Base-by-base conservation (phyloP, 1,139 yeast species). In the Debaryomycetaceae sp. region DNA sequence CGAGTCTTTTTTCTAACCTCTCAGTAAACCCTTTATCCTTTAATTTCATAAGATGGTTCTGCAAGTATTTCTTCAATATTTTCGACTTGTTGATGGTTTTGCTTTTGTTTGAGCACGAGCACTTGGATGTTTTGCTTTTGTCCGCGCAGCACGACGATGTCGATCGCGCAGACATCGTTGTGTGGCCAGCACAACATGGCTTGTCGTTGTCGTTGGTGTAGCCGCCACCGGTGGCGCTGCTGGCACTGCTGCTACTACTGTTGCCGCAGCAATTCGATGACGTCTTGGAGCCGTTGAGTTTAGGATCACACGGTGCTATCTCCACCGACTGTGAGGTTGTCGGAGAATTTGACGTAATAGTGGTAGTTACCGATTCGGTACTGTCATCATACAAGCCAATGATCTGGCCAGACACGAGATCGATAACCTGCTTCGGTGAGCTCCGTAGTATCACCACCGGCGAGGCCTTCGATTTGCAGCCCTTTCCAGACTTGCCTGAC, bases 361-460 rank as follows among this genome's bases (percentile, higher is more conserved):
- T n/a, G n/a, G n/a, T n/a, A n/a, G n/a, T n/a, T n/a, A n/a, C n/a
- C n/a, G n/a, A n/a, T n/a, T n/a, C n/a, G n/a, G n/a, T n/a, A n/a
- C n/a, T n/a, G n/a, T n/a, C n/a, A n/a, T 48, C 44, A 45, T 65
- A 67, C 0, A 66, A 66, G 1, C 73, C 73, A 11, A 67, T 45
- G 17, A 68, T 58, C 37, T 57, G 60, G 3, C 75, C 73, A 35
- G 62, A 67, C 5, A 54, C 56, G 31, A 70, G 61, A 44, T 73
- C 78, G 21, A 66, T 63, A 12, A 75, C 67, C 38, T 73, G 75
- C 39, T 73, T 68, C 27, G 65, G 63, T 0, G 76, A 62, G 2
- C 75, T 65, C 39, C 65, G 64, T 20, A 70, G 49, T 12, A 72
- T 61, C 10, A 68, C 56, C 3, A 72, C 68, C 1, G 74, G 60